Evolutionary conservation across 768 basidiomycete species (phyloP), one percentile per base, ranked within the genome.

Genomic region (Lactarius pseudohatsudake): DNA sequence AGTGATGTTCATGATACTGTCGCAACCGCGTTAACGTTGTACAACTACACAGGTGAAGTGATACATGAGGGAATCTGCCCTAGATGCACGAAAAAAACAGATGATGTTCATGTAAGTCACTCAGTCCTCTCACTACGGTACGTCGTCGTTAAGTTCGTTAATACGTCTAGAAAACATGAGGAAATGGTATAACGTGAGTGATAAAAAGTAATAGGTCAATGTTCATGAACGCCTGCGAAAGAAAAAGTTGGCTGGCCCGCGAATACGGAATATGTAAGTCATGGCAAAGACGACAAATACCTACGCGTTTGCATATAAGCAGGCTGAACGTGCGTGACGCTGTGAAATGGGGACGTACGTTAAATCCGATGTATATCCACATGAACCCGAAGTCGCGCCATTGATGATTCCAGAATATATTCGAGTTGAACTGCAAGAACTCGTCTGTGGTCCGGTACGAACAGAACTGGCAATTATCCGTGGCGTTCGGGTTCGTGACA

Each of bases 201-300:
- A 41, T 41, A 15, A 15, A 1, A 40, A 40, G 38, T 11, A 11
- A 58, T 58, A 7, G 4, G 15, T 22, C 36, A 40, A n/a, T 26
- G 45, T 9, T 40, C 22, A 64, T n/a, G 20, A 62, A 16, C 28
- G 47, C 9, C 45, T 66, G 26, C 57, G 56, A 36, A 59, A 62
- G 53, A 69, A 67, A 26, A 69, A n/a, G 32, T 62, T 55, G 15
- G 41, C 78, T 77, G 36, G 61, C 36, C 65, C 68, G 26, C 53
- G 60, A 45, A 87, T 81, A 45, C 86, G 81, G 74, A 85, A 85
- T 32, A 86, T 57, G 64, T 86, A 88, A 1, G 87, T 88, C 64
- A 87, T 77, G 1, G 78, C 57, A 71, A 80, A 88, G 4, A 82
- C 75, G 5, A 73, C 74, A 47, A 76, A 76, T 11, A 82, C 73